These are phyloP conservation scores for Zarea fungicola DNA, from an alignment of 2,329 filamentous ascomycete genomes.

Conservation along the genomic window DNA sequence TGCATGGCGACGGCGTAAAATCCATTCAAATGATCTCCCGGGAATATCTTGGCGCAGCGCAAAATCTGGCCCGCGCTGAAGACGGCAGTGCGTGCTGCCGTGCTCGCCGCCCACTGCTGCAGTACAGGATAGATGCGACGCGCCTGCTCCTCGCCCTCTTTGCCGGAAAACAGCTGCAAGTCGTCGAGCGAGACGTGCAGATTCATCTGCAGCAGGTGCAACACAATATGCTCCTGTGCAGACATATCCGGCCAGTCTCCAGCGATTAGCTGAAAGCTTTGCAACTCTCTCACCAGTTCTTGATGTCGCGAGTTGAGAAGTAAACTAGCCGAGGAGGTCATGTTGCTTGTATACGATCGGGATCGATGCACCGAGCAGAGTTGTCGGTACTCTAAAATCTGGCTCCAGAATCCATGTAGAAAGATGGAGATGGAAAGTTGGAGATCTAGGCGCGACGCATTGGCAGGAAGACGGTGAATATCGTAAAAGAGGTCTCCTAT, in stretches of 20 bases:
- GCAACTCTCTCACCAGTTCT: conserved; percentile 56
- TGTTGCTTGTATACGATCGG: conserved; percentile 40
- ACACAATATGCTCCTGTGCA: conserved; percentile 41
- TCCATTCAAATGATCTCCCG: conserved; percentile 51
- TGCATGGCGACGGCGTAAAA: conserved; percentile 66
- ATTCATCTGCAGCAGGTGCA: conserved; percentile 56
- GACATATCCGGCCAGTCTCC: conserved; percentile 39
- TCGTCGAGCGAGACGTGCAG: conserved; percentile 61
- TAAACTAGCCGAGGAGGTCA: conserved; percentile 35
- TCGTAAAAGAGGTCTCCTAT: conserved; percentile 54
- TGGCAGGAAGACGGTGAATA: conserved; percentile 44
- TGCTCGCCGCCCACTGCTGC: conserved; percentile 52
- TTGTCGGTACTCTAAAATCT: conserved; percentile 62
- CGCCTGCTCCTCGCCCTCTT: conserved; percentile 62
- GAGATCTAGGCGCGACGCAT: conserved; percentile 48
- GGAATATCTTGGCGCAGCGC: conserved; percentile 51
- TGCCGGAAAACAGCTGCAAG: conserved; percentile 62
- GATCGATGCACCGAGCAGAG: conserved; percentile 45
- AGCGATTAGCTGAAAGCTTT: conserved; percentile 40
- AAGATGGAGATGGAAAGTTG: conserved; percentile 55
- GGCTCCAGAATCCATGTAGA: conserved; percentile 59
- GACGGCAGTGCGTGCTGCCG: conserved; percentile 53
- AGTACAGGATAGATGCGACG: conserved; percentile 52
- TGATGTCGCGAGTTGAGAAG: conserved; percentile 53
- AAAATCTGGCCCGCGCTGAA: conserved; percentile 66